Base-by-base conservation (phyloP, 306 rosid genomes). In the Oemleria cerasiformis region DNA sequence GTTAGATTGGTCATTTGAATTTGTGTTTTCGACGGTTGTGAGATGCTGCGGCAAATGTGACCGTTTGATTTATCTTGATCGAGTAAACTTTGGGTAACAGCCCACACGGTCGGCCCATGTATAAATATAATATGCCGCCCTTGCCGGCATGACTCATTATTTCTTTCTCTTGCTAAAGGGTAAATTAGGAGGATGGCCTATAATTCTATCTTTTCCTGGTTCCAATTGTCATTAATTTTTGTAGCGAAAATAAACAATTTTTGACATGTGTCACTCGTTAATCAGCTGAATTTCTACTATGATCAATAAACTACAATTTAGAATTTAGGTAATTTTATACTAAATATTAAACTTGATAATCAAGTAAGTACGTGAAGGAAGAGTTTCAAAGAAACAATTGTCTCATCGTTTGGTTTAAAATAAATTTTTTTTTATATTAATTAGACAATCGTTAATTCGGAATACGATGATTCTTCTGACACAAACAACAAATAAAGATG, bases 41-140 rank as follows among this genome's bases (percentile, higher is more conserved):
- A 71, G 44, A 44, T 65, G 45, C 54, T 11, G 21, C 68, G 15
- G 74, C 60, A 6, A 56, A 48, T 56, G 16, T 8, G n/a, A 17
- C 47, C 9, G 8, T 48, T 1, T 23, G 36, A 30, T 30, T 30
- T 4, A 1, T 30, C 36, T 30, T 30, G 36, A 2, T 30, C 25
- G 25, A 9, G 23, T 55, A 14, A 10, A 70, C 40, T 8, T 4
- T 1, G 38, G 30, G 63, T 4, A 1, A 14, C 41, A 8, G 7
- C 9, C 58, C 36, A 30, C 36, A 19, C 48, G 36, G 61, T 21
- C 6, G 51, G 47, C 13, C 38, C 14, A 21, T 7, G 44, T 38
- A 16, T 61, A 36, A 8, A 9, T 40, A 51, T 41, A 25, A 69
- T 5, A 69, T 16, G 82, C 80, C 73, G 75, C 48, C 77, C 47